These are phyloP conservation scores for Colletotrichum phormii DNA, from an alignment of 2,329 filamentous ascomycete species.

Conservation along the genomic window DNA sequence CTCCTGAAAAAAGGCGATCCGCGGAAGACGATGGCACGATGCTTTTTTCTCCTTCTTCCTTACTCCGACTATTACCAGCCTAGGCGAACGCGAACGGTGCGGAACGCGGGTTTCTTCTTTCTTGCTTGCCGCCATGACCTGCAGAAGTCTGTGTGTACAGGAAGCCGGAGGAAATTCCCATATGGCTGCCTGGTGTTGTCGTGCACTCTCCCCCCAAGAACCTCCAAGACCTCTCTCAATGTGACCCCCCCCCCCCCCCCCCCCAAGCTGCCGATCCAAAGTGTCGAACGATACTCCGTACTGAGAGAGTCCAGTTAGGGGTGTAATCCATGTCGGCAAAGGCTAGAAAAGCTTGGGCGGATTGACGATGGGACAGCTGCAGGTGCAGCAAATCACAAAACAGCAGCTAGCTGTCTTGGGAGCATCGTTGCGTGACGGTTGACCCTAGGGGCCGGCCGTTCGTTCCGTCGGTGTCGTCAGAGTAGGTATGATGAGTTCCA, in stretches of 20 bases:
- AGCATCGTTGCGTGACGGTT: slow-evolving; percentile 2
- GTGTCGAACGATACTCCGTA: background rate
- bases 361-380: background rate
- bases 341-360: background rate
- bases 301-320: background rate
- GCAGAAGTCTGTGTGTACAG: slow-evolving; percentile 9
- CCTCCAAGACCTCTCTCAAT: background rate
- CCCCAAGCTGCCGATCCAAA: slow-evolving; percentile 6
- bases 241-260: too few species aligned
- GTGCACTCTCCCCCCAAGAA: background rate
- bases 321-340: slow-evolving; percentile 14
- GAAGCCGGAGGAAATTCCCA: background rate
- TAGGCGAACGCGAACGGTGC: slow-evolving; percentile 10
- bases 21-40: background rate
- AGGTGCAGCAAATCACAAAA: slow-evolving; percentile 5
- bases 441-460: slow-evolving; percentile 8
- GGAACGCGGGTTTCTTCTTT: background rate
- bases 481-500: background rate
- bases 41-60: too few species aligned
- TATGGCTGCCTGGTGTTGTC: background rate
- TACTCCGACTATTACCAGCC: background rate
- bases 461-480: slow-evolving; percentile 11
- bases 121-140: slow-evolving; percentile 18
- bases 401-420: slow-evolving; percentile 3
- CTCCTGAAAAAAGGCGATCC: background rate